A percentile compares a stretch with the other conserved stretches of the same genome.
phyloP scores from a whole-genome alignment of 2,329 filamentous ascomycete genomes.

The Cladophialophora yegresii region DNA sequence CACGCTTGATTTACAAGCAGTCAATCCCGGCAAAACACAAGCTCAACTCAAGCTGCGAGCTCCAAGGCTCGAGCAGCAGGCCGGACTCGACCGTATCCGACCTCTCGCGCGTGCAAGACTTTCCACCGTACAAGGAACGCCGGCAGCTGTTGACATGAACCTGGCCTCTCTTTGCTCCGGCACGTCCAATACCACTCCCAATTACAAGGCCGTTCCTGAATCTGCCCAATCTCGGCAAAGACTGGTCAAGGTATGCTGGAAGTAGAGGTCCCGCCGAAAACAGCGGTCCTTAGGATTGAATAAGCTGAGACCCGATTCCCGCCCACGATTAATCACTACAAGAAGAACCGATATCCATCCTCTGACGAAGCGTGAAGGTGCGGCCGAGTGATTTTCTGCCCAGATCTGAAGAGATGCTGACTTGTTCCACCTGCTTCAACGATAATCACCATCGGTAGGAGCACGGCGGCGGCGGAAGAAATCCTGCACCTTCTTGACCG shows the following conservation, averaged over 20 bases:
- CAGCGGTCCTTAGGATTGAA: background rate
- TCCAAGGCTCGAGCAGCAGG: conserved; percentile 1
- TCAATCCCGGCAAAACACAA: conserved; percentile 9
- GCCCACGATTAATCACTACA: conserved; percentile 31
- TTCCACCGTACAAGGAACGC: conserved; percentile 10
- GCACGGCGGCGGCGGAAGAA: conserved; percentile 72
- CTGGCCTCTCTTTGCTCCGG: conserved; percentile 7
- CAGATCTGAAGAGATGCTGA: background rate
- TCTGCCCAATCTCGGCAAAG: background rate
- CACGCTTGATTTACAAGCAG: conserved; percentile 5
- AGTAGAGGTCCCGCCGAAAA: conserved; percentile 7
- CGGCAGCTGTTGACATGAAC: conserved; percentile 14
- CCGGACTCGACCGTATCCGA: background rate
- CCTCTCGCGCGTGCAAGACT: background rate
- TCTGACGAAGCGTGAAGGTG: conserved; percentile 1
- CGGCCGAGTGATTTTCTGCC: conserved; percentile 1
- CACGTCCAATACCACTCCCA: conserved; percentile 9
- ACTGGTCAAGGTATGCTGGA: conserved; percentile 8
- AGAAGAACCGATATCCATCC: conserved; percentile 22
- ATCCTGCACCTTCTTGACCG: conserved; percentile 94
- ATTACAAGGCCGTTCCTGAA: conserved; percentile 4
- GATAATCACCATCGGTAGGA: conserved; percentile 26
- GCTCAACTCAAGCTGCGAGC: background rate
- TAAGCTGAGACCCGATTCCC: conserved; percentile 17
- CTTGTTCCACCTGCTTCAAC: conserved; percentile 8